These are phyloP conservation scores for Pythium guiyangense DNA, from an alignment of 352 stramenopile species.

Conservation along the genomic window DNA sequence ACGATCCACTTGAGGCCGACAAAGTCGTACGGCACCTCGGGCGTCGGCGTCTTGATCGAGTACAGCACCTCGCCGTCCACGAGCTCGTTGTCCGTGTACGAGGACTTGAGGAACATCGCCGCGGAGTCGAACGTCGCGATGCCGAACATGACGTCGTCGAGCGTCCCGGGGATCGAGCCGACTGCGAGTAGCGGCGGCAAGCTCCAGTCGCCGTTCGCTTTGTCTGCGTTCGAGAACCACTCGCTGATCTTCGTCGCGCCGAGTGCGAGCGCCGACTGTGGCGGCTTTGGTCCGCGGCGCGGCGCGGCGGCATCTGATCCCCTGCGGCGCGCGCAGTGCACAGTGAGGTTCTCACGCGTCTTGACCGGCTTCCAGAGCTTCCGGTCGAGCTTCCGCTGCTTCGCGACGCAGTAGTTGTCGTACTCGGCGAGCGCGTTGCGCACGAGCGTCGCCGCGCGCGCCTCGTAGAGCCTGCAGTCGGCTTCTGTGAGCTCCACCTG, in stretches of 20 bases:
- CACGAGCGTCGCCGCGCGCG: too few species aligned
- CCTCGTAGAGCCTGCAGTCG: too few species aligned
- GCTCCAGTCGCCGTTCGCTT: slow-evolving; percentile 16
- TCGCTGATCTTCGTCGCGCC: slow-evolving; percentile 11
- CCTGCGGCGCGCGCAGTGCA: slow-evolving; percentile 2
- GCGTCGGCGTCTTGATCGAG: slow-evolving; percentile 33
- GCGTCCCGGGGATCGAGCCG: slow-evolving; percentile 28
- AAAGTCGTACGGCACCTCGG: slow-evolving; percentile 35
- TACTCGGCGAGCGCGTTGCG: too few species aligned
- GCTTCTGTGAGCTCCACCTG: too few species aligned
- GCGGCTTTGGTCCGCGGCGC: background rate
- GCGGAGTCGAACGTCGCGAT: slow-evolving; percentile 39
- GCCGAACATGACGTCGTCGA: slow-evolving; percentile 66
- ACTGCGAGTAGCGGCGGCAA: slow-evolving; percentile 34
- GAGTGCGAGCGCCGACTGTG: slow-evolving; percentile 9
- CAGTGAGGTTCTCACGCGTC: too few species aligned
- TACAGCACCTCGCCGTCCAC: slow-evolving; percentile 46
- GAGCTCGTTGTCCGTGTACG: slow-evolving; percentile 44
- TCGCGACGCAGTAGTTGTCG: too few species aligned
- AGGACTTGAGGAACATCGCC: slow-evolving; percentile 42
- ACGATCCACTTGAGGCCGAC: slow-evolving; percentile 47
- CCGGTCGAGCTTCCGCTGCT: too few species aligned
- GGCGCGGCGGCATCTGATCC: background rate
- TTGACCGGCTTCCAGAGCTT: too few species aligned
- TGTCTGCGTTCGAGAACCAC: slow-evolving; percentile 12